These are phyloP conservation scores for Alternaria panax DNA, from an alignment of 2,329 filamentous ascomycete genomes.

Conservation along the genomic window DNA sequence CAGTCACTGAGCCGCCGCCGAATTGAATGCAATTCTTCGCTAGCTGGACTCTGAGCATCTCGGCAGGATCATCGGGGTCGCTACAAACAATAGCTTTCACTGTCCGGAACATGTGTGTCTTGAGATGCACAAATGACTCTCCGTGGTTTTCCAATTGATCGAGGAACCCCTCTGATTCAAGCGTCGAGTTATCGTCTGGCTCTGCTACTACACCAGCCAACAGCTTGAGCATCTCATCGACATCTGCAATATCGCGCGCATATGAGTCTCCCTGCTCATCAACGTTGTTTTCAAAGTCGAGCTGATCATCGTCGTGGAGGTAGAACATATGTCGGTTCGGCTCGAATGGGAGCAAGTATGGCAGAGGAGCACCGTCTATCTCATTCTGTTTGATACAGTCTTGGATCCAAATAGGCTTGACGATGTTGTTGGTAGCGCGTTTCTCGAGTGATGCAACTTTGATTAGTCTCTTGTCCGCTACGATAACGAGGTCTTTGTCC, in stretches of 20 bases:
- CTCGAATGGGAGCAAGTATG: slow-evolving; percentile 70
- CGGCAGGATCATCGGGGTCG: slow-evolving; percentile 11
- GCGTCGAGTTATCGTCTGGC: slow-evolving; percentile 21
- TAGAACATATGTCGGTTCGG: slow-evolving; percentile 75
- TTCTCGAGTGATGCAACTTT: slow-evolving; percentile 87
- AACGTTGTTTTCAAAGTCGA: slow-evolving; percentile 66
- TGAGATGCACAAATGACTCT: slow-evolving; percentile 31
- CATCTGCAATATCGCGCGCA: slow-evolving; percentile 67
- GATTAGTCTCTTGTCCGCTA: slow-evolving; percentile 81
- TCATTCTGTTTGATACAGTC: slow-evolving; percentile 76
- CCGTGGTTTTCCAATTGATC: slow-evolving; percentile 40
- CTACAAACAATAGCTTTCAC: slow-evolving; percentile 30
- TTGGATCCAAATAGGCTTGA: slow-evolving; percentile 81
- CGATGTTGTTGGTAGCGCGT: slow-evolving; percentile 71
- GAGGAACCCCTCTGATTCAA: slow-evolving; percentile 31
- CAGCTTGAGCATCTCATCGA: slow-evolving; percentile 66
- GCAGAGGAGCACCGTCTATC: slow-evolving; percentile 59
- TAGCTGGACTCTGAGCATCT: slow-evolving; percentile 48
- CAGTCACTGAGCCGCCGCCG: slow-evolving; percentile 68
- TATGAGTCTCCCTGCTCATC: slow-evolving; percentile 88
- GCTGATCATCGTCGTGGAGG: slow-evolving; percentile 64
- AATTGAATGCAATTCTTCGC: slow-evolving; percentile 70
- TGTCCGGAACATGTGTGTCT: slow-evolving; percentile 43
- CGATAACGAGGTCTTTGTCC: slow-evolving; percentile 68
- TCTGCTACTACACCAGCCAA: slow-evolving; percentile 48